Evolutionary conservation across 1,284 basidiomycete species (phyloP), one percentile per base, ranked within the genome.

Genomic region (Heliocybe sulcata): DNA sequence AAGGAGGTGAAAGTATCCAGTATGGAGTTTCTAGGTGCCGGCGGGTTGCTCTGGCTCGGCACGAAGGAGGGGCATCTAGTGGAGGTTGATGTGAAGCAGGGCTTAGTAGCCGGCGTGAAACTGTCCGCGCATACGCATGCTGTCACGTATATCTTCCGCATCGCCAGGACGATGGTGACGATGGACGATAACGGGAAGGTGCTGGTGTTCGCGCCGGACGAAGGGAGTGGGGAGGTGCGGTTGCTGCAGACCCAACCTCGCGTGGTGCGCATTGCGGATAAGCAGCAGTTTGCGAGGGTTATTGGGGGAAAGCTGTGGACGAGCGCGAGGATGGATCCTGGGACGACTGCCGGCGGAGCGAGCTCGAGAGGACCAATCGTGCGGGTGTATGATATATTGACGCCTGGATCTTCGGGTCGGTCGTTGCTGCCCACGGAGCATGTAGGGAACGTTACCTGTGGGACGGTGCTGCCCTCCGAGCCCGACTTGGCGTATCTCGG

Each of bases 51-150:
- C 4, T 96, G 93, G 94, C 72, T 88, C 16, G 94, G 94, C 0
- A 92, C 90, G 38, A 93, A 90, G 70, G 92, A 95, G 27, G 94
- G 94, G 0, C 85, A 89, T 66, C 57, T 97, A 14, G 79, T 88
- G 62, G 93, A 96, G 72, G 61, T 94, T 53, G 92, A 96, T 64
- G 74, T 89, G 27, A 68, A 76, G 51, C 80, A 75, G 1, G 85
- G 85, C 0, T 61, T 63, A 1, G 69, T 92, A 14, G 75, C 75
- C 0, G 81, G 80, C 2, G 72, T 76, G 19, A 87, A 83, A 58
- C 72, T 77, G 11, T 72, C 74, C 14, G 80, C 81, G 0, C 94
- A 96, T 65, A 65, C 81, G 0, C 76, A 83, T 52, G 68, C 85
- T 0, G 77, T 97, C 52, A 79, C 79, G 1, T 75, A 85, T 60